phyloP scores from a whole-genome alignment of 305 asterid species.

The Monarda citriodora region DNA sequence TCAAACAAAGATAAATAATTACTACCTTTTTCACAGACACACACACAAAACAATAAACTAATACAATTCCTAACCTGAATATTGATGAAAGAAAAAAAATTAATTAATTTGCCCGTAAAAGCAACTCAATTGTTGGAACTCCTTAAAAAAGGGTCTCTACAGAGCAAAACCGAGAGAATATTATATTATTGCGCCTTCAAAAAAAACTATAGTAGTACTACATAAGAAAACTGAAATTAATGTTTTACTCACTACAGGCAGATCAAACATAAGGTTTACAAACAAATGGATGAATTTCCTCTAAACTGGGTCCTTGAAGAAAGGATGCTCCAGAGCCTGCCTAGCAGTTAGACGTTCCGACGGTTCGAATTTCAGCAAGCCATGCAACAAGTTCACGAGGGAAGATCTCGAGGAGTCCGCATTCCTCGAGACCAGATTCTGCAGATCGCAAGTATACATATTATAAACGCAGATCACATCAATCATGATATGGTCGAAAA shows the following conservation, averaged over 20 bases:
- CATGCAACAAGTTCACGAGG: slow-evolving; percentile 58
- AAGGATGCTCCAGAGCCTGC: slow-evolving; percentile 76
- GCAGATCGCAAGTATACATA: slow-evolving; percentile 21
- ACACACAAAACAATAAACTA: too few species aligned
- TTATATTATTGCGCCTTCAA: neutral
- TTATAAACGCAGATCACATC: neutral
- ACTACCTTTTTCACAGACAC: too few species aligned
- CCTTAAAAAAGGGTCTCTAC: too few species aligned
- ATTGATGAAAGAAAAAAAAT: too few species aligned
- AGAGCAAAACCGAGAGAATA: neutral
- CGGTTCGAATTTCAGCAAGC: slow-evolving; percentile 72
- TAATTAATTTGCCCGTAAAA: too few species aligned
- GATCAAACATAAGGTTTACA: neutral
- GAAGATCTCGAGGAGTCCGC: slow-evolving; percentile 39
- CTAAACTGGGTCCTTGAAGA: slow-evolving; percentile 48
- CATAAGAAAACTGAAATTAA: neutral
- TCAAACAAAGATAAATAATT: too few species aligned
- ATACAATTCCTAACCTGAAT: too few species aligned
- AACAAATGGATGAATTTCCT: neutral
- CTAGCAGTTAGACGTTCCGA: slow-evolving; percentile 65
- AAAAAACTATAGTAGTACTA: neutral
- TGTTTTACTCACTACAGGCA: neutral
- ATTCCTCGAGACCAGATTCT: slow-evolving; percentile 57
- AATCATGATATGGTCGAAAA: neutral
- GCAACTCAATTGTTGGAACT: too few species aligned